Evolutionary conservation across 2,329 filamentous ascomycete genomes (phyloP).

Genomic region (Phialocephala sp.): DNA sequence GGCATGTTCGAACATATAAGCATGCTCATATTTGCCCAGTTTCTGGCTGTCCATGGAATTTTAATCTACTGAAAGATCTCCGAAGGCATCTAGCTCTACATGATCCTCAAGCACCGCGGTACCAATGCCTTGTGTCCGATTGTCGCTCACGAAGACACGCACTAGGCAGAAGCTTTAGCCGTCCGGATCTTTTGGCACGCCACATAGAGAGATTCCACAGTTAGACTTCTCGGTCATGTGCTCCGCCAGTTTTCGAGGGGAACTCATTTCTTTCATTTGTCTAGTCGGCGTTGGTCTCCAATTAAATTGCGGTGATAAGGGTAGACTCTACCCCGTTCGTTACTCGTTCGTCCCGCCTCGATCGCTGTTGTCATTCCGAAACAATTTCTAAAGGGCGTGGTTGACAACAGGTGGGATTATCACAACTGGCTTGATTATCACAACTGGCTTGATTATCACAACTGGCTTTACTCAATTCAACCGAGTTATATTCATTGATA

Average conservation of each 20-base stretch:
- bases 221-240: background rate
- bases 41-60: conserved; percentile 21
- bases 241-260: background rate
- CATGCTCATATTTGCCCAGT: conserved; percentile 19
- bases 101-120: conserved; percentile 4
- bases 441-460: too few species aligned
- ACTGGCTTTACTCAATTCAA: too few species aligned
- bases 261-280: background rate
- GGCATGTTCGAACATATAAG: conserved; percentile 18
- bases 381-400: background rate
- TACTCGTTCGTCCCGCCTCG: background rate
- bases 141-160: conserved; percentile 4
- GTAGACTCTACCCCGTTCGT: background rate
- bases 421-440: too few species aligned
- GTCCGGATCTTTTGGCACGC: conserved; percentile 18
- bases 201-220: conserved; percentile 18
- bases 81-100: conserved; percentile 14
- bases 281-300: background rate
- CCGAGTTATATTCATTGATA: background rate
- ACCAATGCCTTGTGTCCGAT: conserved; percentile 10
- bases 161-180: conserved; percentile 10
- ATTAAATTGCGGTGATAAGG: background rate
- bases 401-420: background rate
- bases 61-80: conserved; percentile 19
- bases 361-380: background rate